phyloP scores from a whole-genome alignment of 1,284 basidiomycete species.

The Heliocybe sulcata region DNA sequence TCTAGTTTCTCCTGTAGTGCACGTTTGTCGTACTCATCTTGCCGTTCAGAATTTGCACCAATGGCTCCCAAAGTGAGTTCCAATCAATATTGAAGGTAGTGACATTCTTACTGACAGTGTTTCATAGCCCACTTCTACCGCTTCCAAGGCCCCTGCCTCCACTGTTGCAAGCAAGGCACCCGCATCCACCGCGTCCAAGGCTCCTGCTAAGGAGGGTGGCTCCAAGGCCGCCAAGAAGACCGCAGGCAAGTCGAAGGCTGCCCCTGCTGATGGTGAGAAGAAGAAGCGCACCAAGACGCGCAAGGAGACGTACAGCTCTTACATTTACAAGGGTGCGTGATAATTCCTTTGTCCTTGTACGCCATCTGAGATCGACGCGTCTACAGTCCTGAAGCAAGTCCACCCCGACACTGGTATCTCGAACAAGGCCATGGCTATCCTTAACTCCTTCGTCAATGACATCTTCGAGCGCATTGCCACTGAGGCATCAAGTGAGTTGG shows the following conservation, averaged over 20 bases:
- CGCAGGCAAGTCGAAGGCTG: constrained; percentile 27
- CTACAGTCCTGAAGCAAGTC: constrained; percentile 58
- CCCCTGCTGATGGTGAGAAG: constrained; percentile 42
- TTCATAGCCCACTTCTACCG: constrained; percentile 38
- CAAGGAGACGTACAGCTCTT: constrained; percentile 64
- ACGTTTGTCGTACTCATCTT: neutral
- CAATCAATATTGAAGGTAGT: neutral
- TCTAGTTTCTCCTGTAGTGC: neutral
- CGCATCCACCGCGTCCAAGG: constrained; percentile 47
- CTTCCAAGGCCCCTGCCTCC: constrained; percentile 46
- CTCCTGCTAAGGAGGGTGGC: constrained; percentile 37
- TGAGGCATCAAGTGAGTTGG: constrained; percentile 52
- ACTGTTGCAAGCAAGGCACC: constrained; percentile 43
- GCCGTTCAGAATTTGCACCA: constrained; percentile 3
- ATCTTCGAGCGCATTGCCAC: constrained; percentile 70
- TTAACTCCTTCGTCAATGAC: constrained; percentile 67
- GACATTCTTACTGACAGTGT: neutral
- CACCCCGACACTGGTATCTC: constrained; percentile 76
- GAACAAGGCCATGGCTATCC: constrained; percentile 73
- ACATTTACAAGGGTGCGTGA: constrained; percentile 59
- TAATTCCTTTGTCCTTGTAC: neutral
- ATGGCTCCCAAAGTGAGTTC: constrained; percentile 22
- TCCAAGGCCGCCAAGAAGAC: constrained; percentile 48
- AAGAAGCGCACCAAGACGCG: constrained; percentile 52
- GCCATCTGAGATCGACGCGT: neutral